These are phyloP conservation scores for Cytospora chrysosperma DNA, from an alignment of 2,329 filamentous ascomycete species.

Conservation along the genomic window DNA sequence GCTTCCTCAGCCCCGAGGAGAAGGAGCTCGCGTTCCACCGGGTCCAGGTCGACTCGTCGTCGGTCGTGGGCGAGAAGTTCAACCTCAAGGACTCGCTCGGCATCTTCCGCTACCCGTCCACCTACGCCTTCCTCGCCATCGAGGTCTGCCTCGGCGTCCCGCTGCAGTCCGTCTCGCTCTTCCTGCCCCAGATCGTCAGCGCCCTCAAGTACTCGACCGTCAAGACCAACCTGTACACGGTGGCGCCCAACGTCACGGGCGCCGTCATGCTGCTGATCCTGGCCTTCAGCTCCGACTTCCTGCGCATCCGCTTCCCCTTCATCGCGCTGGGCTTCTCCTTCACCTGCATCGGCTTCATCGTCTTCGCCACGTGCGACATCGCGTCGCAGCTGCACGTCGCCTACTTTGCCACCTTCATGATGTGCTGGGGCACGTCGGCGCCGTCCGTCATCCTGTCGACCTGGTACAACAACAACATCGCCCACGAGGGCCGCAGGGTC, in stretches of 20 bases:
- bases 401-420: constrained; percentile 78
- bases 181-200: constrained; percentile 51
- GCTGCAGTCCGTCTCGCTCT: constrained; percentile 53
- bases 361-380: constrained; percentile 68
- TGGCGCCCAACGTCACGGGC: constrained; percentile 74
- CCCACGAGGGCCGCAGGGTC: constrained; percentile 70
- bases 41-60: constrained; percentile 74
- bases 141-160: constrained; percentile 61
- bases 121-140: constrained; percentile 50
- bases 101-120: constrained; percentile 51
- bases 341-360: constrained; percentile 75
- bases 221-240: constrained; percentile 75
- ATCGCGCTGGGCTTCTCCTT: constrained; percentile 71
- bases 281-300: constrained; percentile 67
- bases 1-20: constrained; percentile 65
- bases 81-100: constrained; percentile 49
- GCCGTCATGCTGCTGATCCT: constrained; percentile 70
- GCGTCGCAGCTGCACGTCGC: constrained; percentile 60
- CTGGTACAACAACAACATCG: constrained; percentile 79
- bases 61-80: constrained; percentile 55
- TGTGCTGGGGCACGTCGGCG: constrained; percentile 76
- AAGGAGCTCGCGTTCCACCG: constrained; percentile 67
- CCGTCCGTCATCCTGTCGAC: constrained; percentile 67
- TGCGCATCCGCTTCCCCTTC: constrained; percentile 68
- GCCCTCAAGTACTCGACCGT: constrained; percentile 48